phyloP scores from a whole-genome alignment of 495 filamentous ascomycete genomes.

The Penicillium daleae region DNA sequence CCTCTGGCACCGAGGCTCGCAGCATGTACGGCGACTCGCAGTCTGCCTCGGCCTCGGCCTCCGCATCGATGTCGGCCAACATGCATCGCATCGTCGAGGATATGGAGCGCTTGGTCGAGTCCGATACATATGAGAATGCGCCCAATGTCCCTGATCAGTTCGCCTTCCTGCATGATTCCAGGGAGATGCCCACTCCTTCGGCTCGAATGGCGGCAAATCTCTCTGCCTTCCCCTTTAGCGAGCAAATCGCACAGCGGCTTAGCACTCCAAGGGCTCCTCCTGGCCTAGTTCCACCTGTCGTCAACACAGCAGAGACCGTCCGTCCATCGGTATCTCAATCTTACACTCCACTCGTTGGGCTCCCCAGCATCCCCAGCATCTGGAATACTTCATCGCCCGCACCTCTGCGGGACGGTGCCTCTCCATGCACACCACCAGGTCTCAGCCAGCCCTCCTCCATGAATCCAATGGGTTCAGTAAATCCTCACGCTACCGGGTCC shows the following conservation, averaged over 20 bases:
- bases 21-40: slow-evolving; percentile 51
- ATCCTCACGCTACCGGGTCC: slow-evolving; percentile 13
- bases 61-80: slow-evolving; percentile 50
- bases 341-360: slow-evolving; percentile 39
- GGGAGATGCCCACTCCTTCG: slow-evolving; percentile 35
- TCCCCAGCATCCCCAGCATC: slow-evolving; percentile 52
- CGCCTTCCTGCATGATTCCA: slow-evolving; percentile 25
- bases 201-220: slow-evolving; percentile 29
- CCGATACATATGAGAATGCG: slow-evolving; percentile 52
- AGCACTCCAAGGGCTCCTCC: slow-evolving; percentile 42
- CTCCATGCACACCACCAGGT: slow-evolving; percentile 42
- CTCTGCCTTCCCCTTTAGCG: slow-evolving; percentile 28
- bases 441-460: slow-evolving; percentile 34
- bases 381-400: slow-evolving; percentile 48
- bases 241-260: slow-evolving; percentile 29
- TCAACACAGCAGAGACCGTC: slow-evolving; percentile 28
- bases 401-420: slow-evolving; percentile 35
- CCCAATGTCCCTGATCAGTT: slow-evolving; percentile 35
- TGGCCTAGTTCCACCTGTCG: slow-evolving; percentile 39
- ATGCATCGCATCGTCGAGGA: slow-evolving; percentile 68
- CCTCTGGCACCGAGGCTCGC: slow-evolving; percentile 38
- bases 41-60: slow-evolving; percentile 49
- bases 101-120: slow-evolving; percentile 61
- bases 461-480: slow-evolving; percentile 19
- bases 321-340: slow-evolving; percentile 37